Conservation (phyloP, 148 eudicot genomes). For the Nyssa sinensis region DNA sequence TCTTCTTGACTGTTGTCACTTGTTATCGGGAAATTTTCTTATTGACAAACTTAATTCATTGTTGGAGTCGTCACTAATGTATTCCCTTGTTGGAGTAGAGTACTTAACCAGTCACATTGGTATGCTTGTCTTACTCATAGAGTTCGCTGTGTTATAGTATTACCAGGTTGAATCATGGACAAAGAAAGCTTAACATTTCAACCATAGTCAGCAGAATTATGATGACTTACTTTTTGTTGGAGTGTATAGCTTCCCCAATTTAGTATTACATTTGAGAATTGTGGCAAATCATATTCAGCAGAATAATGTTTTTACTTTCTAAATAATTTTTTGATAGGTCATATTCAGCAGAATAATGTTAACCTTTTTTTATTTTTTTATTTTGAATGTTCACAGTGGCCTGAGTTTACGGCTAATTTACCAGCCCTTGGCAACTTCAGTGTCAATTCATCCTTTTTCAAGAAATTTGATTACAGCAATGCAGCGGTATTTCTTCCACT, state of each 20-base stretch:
- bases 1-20: too few relatives aligned
- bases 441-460: constrained; percentile 76
- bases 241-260: not conserved
- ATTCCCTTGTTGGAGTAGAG: too few relatives aligned
- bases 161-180: too few relatives aligned
- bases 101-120: too few relatives aligned
- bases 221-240: not conserved
- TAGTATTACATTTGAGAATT: not conserved
- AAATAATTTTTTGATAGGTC: not conserved
- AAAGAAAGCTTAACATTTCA: too few relatives aligned
- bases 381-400: constrained; percentile 51
- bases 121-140: too few relatives aligned
- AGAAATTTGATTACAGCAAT: constrained; percentile 76
- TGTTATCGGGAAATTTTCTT: too few relatives aligned
- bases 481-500: constrained; percentile 53
- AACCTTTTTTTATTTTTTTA: not conserved
- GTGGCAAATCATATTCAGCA: not conserved
- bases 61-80: too few relatives aligned
- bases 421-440: constrained; percentile 55
- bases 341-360: not conserved
- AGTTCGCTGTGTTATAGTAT: too few relatives aligned
- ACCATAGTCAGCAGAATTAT: not conserved
- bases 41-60: too few relatives aligned
- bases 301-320: not conserved
- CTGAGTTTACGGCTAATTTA: constrained; percentile 63